Evolutionary conservation across 495 filamentous ascomycete genomes (phyloP), one percentile per base, ranked within the genome.

Genomic region (Penicillium fimorum): DNA sequence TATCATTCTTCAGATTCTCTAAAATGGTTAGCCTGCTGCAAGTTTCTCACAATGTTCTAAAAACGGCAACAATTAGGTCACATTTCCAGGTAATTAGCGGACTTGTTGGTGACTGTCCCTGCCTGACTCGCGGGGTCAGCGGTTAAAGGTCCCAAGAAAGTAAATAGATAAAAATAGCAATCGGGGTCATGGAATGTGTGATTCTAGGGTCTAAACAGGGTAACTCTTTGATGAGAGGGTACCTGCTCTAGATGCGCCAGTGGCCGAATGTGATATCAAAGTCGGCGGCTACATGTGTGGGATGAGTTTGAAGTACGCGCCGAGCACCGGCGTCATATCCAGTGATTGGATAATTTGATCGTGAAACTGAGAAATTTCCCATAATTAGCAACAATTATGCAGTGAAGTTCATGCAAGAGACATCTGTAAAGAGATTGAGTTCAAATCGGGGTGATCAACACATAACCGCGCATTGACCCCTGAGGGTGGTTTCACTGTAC

Each of bases 31-130:
- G 69, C 51, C 55, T 58, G 60, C 50, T 70, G 63, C 62, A 69
- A 37, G 46, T 47, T 50, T 51, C 56, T 55, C 50, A 52, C 54
- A 53, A 57, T 55, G 56, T 69, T 73, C 71, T 75, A 72, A 68
- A 72, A 69, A 70, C 68, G 68, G 72, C 60, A 76, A 68, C 70
- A 67, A 65, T 59, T 68, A 69, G 58, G 56, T 67, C 59, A 22
- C 59, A 64, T 58, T 64, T 59, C 37, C 33, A 57, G 56, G 54
- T 59, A 69, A 69, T 69, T 69, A 68, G 56, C 53, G 60, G 66
- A 33, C 22, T 59, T 57, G 29, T 51, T 35, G 46, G 52, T 45
- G 51, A 41, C 13, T 22, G 6, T 38, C 24, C 40, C 40, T 56
- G 47, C 49, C 33, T 56, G 38, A 60, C 56, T 64, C 58, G 57